Percentiles rank a stretch among this genome's conserved stretches.
These are phyloP conservation scores for Skeletonema costatum DNA, from an alignment of 108 stramenopile genomes.

Conservation along the genomic window DNA sequence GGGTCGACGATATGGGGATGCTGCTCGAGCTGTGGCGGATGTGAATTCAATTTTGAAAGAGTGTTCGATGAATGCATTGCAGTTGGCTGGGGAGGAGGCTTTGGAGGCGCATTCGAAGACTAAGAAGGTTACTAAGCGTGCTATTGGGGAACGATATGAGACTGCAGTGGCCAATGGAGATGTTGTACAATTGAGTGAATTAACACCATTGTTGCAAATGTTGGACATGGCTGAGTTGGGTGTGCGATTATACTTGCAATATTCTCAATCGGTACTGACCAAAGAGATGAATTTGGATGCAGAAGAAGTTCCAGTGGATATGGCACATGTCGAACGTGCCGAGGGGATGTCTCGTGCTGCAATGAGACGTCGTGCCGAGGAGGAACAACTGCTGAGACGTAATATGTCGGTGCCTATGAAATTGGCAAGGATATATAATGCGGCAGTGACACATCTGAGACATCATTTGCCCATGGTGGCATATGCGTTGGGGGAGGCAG, in stretches of 20 bases:
- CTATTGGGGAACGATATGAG: constrained; percentile 67
- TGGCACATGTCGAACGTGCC: constrained; percentile 5
- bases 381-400: constrained; percentile 16
- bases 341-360: constrained; percentile 44
- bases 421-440: constrained; percentile 82
- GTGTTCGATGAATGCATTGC: constrained; percentile 43
- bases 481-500: constrained; percentile 70
- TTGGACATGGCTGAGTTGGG: constrained; percentile 76
- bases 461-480: constrained; percentile 93
- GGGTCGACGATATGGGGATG: constrained; percentile 56
- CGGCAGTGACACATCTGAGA: constrained; percentile 70
- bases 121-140: constrained; percentile 35
- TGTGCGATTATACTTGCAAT: constrained; percentile 71
- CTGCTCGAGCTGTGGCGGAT: constrained; percentile 62
- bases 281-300: constrained; percentile 43
- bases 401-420: constrained; percentile 51
- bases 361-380: constrained; percentile 30
- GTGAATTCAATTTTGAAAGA: constrained; percentile 25
- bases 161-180: constrained; percentile 58
- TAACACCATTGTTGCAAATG: constrained; percentile 74
- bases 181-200: constrained; percentile 55
- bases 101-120: constrained; percentile 59
- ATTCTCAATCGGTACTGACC: constrained; percentile 37
- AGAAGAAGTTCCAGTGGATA: constrained; percentile 11
- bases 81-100: constrained; percentile 68